A percentile compares a stretch with the other conserved stretches of the same genome.
Evolutionary conservation across 225 moss, liverwort and hornwort genomes (phyloP).

Genomic region (Antitrichia curtipendula): DNA sequence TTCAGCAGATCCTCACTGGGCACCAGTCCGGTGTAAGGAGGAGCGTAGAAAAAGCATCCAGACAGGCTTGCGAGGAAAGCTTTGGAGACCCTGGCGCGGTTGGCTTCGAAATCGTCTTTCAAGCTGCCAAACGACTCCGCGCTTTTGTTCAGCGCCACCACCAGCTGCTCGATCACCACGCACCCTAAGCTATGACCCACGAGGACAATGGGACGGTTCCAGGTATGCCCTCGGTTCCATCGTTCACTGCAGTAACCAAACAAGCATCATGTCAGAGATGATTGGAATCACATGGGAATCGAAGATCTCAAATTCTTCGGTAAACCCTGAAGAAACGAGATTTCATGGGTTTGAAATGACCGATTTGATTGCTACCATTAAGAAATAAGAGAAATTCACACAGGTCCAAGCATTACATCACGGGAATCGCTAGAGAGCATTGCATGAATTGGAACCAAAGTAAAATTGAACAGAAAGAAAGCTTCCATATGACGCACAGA

Average conservation of each 20-base stretch:
- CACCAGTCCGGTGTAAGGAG: slow-evolving; percentile 6
- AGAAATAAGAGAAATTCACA: neutral
- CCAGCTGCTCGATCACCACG: slow-evolving; percentile 19
- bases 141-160: slow-evolving; percentile 6
- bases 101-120: neutral
- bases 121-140: neutral
- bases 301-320: neutral
- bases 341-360: neutral
- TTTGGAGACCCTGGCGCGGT: neutral
- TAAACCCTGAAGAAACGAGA: neutral
- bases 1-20: neutral
- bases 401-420: neutral
- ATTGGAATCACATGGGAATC: neutral
- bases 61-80: slow-evolving; percentile 5
- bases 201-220: slow-evolving; percentile 21
- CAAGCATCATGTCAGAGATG: neutral
- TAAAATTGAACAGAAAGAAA: neutral
- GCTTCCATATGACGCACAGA: neutral
- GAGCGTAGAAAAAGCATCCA: slow-evolving; percentile 26
- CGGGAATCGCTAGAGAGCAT: neutral
- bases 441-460: neutral
- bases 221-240: slow-evolving; percentile 6
- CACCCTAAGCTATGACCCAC: slow-evolving; percentile 38
- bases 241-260: neutral
- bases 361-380: neutral